These are phyloP conservation scores for Phaeosphaeriaceae sp. DNA, from an alignment of 2,329 filamentous ascomycete species.

Conservation along the genomic window DNA sequence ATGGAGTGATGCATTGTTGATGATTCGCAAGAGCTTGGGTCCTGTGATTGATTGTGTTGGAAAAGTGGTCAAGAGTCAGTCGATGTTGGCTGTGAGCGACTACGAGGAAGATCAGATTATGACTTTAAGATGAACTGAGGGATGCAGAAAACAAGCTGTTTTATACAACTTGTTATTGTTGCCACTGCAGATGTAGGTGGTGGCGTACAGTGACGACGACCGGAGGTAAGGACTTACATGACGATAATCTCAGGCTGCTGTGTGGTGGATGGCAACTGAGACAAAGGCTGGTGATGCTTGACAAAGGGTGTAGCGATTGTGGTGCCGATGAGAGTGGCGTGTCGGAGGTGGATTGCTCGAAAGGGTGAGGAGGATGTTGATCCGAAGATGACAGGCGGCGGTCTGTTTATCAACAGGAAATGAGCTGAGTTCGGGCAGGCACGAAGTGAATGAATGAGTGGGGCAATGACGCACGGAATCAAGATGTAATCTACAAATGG, in stretches of 20 bases:
- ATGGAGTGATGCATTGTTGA: conserved; percentile 36
- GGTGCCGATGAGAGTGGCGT: conserved; percentile 30
- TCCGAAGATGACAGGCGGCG: no score
- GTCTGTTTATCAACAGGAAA: conserved; percentile 11
- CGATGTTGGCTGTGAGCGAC: conserved; percentile 11
- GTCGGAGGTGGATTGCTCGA: conserved; percentile 12
- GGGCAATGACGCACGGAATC: background rate
- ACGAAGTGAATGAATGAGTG: background rate
- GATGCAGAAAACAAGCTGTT: background rate
- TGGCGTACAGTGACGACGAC: background rate
- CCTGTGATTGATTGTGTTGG: conserved; percentile 4
- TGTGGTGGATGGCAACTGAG: conserved; percentile 17
- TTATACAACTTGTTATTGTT: conserved; percentile 11
- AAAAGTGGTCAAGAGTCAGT: background rate
- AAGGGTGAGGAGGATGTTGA: no score
- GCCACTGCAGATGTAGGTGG: conserved; percentile 3
- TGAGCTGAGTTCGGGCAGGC: background rate
- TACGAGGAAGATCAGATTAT: conserved; percentile 18
- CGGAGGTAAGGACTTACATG: conserved; percentile 16
- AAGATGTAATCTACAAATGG: background rate
- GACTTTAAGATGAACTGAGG: background rate
- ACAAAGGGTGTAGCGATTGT: conserved; percentile 33
- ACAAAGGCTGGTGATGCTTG: conserved; percentile 28
- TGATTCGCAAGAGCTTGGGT: conserved; percentile 9
- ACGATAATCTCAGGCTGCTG: conserved; percentile 7